Evolutionary conservation across 805 yeast genomes (phyloP).

Genomic region (Cyberlindnera mrakii): DNA sequence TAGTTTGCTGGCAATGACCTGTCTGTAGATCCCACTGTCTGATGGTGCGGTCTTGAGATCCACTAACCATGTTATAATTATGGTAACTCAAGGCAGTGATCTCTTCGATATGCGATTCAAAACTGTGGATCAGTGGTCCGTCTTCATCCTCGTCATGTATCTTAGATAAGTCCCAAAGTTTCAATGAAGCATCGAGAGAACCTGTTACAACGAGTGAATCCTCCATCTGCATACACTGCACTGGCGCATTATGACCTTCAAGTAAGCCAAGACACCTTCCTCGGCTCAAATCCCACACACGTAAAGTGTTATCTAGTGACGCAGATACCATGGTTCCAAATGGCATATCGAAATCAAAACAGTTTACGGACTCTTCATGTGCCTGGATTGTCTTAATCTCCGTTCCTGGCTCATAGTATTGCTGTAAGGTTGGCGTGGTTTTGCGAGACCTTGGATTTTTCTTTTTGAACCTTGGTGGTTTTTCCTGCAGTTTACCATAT

Average conservation of each 20-base stretch:
- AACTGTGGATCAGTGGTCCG: slow-evolving; percentile 37
- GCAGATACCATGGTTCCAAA: slow-evolving; percentile 76
- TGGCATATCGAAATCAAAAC: slow-evolving; percentile 66
- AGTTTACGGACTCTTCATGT: slow-evolving; percentile 47
- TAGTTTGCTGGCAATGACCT: slow-evolving; percentile 63
- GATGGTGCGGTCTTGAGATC: slow-evolving; percentile 65
- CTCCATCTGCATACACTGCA: slow-evolving; percentile 54
- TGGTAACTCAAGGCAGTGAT: slow-evolving; percentile 57
- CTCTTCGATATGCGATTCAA: slow-evolving; percentile 62
- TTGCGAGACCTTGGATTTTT: slow-evolving; percentile 33
- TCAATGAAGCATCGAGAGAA: slow-evolving; percentile 55
- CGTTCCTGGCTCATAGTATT: slow-evolving; percentile 55
- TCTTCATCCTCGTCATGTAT: slow-evolving; percentile 22
- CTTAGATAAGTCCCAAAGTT: slow-evolving; percentile 49
- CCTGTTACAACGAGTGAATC: slow-evolving; percentile 47
- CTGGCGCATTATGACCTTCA: slow-evolving; percentile 57
- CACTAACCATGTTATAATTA: slow-evolving; percentile 52
- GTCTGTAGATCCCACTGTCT: slow-evolving; percentile 69
- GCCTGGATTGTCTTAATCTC: slow-evolving; percentile 43
- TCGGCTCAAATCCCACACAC: slow-evolving; percentile 76
- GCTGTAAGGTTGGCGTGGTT: slow-evolving; percentile 58
- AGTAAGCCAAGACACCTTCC: slow-evolving; percentile 44
- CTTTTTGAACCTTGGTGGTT: slow-evolving; percentile 27
- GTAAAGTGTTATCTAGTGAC: slow-evolving; percentile 67
- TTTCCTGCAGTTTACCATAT: slow-evolving; percentile 35